A percentile compares a stretch with the other conserved stretches of the same genome.
phyloP scores from a whole-genome alignment of 192 early-diverging fungal genomes.

The Linnemannia zychae region DNA sequence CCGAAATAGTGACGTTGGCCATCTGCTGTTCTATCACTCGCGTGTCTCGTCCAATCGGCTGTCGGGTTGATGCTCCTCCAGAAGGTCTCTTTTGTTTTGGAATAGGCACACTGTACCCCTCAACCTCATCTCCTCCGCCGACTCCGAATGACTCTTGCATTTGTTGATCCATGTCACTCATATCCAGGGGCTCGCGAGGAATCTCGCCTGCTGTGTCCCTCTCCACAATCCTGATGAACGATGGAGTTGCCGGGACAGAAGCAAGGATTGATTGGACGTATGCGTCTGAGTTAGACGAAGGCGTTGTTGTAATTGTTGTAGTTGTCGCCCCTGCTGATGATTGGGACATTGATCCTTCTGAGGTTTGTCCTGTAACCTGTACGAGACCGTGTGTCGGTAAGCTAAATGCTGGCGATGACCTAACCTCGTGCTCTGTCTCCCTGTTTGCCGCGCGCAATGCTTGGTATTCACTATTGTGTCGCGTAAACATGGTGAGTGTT shows the following conservation, averaged over 20 bases:
- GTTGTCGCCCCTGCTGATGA: constrained; percentile 4
- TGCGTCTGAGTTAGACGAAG: constrained; percentile 8
- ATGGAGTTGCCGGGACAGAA: constrained; percentile 40
- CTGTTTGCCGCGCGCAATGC: neutral
- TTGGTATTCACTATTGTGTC: constrained; percentile 29
- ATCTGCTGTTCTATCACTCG: constrained; percentile 8
- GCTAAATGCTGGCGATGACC: constrained; percentile 19
- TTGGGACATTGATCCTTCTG: neutral
- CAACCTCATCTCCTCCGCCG: constrained; percentile 14
- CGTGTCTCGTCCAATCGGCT: constrained; percentile 2
- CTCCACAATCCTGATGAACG: constrained; percentile 51
- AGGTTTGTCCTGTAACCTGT: neutral
- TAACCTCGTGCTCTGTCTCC: neutral
- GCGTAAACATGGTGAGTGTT: neutral
- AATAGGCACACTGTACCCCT: constrained; percentile 37
- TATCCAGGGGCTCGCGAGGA: constrained; percentile 8
- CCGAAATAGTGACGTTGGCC: constrained; percentile 19
- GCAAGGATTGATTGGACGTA: constrained; percentile 47
- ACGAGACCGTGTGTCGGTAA: constrained; percentile 15
- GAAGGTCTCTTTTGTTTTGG: neutral
- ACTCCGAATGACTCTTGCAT: constrained; percentile 12
- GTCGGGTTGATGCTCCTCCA: neutral
- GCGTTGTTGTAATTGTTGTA: neutral
- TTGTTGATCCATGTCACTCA: constrained; percentile 26
- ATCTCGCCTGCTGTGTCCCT: constrained; percentile 6